Base-by-base conservation (phyloP, 192 early-diverging fungal genomes). In the Coemansia sp. region DNA sequence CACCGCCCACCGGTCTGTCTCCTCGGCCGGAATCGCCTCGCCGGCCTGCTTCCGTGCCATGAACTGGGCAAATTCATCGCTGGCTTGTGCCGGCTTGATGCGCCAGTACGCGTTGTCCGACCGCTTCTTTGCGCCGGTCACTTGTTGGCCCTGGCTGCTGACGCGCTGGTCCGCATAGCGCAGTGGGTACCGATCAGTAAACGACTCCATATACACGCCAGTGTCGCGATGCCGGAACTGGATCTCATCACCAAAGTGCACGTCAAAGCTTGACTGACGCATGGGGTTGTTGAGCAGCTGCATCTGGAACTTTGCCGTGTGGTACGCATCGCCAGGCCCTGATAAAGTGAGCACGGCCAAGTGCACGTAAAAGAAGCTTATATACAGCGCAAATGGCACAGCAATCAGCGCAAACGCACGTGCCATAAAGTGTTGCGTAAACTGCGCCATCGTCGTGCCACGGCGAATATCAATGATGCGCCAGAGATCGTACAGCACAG, bases 241-340 rank as follows among this genome's bases (percentile, higher is more conserved):
- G 58, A 98, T 87, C 52, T 86, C 87, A 55, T 95, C 86, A 57
- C 84, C 82, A 60, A 89, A 99, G 26, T 86, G 86, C 40, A 99
- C 82, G 26, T 88, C 88, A 85, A 79, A 58, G 17, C 76, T 81
- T 61, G 86, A 82, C 60, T 84, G 74, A 37, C 78, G 76, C 80
- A 96, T 83, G 1, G 86, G 82, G 74, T 87, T 97, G 58, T 93
- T 92, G 9, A 79, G 69, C n/a, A 99, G 84, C 44, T 89, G 88
- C 58, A 87, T 88, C 67, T 99, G 93, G 84, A 99, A 99, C 55
- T 82, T 70, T 12, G 93, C 78, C 49, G 87, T 90, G 90, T 96
- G 96, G 83, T 97, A 99, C 14, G 84, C 86, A 73, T 99, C 97
- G 40, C 97, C 97, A 14, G 97, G 89, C 1, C 97, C 97, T 59